Conservation (phyloP, 2,329 filamentous ascomycete genomes). For the Verticillium zaregamsianum region DNA sequence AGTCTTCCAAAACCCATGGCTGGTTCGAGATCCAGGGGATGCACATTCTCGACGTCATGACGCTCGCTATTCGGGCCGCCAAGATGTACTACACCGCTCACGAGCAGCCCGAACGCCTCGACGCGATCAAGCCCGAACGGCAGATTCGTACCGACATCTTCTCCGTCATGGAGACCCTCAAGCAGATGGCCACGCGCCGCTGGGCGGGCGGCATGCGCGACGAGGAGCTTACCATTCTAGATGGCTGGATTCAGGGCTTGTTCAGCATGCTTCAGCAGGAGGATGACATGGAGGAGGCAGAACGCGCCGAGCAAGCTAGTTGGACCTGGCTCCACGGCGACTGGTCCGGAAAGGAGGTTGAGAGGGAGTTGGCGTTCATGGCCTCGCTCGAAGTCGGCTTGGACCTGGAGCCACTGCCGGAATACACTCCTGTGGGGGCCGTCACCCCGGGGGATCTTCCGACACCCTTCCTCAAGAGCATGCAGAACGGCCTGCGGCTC, state of each 20-base stretch:
- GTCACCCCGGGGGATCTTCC: conserved; percentile 43
- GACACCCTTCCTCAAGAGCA: conserved; percentile 67
- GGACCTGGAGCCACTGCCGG: conserved; percentile 56
- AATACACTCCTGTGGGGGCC: conserved; percentile 53
- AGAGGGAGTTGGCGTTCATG: conserved; percentile 79
- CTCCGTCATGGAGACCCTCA: conserved; percentile 83
- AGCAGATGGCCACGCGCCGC: conserved; percentile 82
- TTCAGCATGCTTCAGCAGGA: conserved; percentile 73
- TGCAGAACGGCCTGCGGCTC: conserved; percentile 77
- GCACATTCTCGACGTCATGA: conserved; percentile 88
- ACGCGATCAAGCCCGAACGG: conserved; percentile 83
- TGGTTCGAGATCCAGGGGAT: conserved; percentile 89
- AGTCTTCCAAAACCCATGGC: conserved; percentile 47
- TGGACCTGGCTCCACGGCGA: conserved; percentile 80
- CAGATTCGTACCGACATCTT: conserved; percentile 80
- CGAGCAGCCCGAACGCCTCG: conserved; percentile 78
- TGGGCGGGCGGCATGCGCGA: conserved; percentile 79
- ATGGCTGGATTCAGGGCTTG: conserved; percentile 75
- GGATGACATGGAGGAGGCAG: conserved; percentile 69
- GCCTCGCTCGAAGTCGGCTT: conserved; percentile 64
- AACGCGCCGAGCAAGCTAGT: conserved; percentile 63
- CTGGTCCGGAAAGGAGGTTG: conserved; percentile 71
- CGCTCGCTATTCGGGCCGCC: conserved; percentile 89
- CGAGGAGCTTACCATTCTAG: conserved; percentile 73
- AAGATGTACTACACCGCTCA: conserved; percentile 96